A percentile compares a stretch with the other conserved stretches of the same genome.
These are phyloP conservation scores for Myriosclerotinia duriaeana DNA, from an alignment of 2,329 filamentous ascomycete species.

Conservation along the genomic window DNA sequence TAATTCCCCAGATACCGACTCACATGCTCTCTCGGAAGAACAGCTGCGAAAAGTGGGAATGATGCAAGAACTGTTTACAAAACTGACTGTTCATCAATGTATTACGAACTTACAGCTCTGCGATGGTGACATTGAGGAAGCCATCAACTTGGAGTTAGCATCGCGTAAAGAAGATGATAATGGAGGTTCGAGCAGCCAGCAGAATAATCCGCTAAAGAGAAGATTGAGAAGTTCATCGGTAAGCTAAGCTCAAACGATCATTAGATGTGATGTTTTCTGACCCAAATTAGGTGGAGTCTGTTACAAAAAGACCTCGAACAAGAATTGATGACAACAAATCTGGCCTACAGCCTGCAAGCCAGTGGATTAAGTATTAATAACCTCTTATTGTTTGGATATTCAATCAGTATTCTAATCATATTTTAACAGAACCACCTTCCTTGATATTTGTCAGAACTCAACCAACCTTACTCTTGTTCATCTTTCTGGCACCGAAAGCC, in stretches of 20 bases:
- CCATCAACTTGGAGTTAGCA: neutral
- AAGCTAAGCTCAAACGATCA: neutral
- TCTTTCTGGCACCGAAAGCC: conserved; percentile 4
- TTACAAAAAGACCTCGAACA: neutral
- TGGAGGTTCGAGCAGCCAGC: neutral
- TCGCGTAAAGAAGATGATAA: neutral
- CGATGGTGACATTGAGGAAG: conserved; percentile 3
- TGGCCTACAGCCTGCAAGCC: neutral
- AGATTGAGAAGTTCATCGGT: neutral
- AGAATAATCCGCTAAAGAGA: conserved; percentile 5
- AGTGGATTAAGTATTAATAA: conserved; percentile 7
- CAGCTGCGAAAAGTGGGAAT: neutral
- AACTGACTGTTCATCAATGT: neutral
- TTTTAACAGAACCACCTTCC: neutral
- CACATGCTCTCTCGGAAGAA: neutral
- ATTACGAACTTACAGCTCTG: neutral
- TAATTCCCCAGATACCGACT: neutral
- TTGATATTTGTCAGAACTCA: conserved; percentile 3
- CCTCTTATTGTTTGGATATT: neutral
- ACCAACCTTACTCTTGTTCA: neutral
- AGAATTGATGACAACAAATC: neutral
- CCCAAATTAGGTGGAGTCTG: neutral
- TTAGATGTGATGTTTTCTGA: neutral
- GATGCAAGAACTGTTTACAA: neutral
- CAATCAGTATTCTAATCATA: neutral